Evolutionary conservation across 2,329 filamentous ascomycete genomes (phyloP), one percentile per base, ranked within the genome.

Genomic region (Penicillium sp.): DNA sequence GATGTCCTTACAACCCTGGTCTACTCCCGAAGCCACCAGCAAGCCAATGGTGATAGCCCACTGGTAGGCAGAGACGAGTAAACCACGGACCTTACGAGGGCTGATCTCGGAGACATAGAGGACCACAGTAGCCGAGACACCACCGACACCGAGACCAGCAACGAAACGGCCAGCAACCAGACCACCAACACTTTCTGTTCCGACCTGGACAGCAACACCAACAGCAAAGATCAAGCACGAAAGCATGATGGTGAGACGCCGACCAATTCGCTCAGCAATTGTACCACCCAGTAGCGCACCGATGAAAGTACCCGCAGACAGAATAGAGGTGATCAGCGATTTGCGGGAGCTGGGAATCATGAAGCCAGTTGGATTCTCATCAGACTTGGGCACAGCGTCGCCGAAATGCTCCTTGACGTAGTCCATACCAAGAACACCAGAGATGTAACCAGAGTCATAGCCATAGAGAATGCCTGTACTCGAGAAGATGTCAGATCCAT

Each of bases 31-130:
- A 18, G 86, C 86, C 48, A 91, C 71, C 62, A 91, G 74, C 55
- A 93, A 73, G 70, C 87, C 88, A 53, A 90, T 78, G 48, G 86
- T 90, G 67, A 90, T 84, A 66, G 83, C 88, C 76, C 89, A 90
- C 65, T 90, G 86, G 73, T 90, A 90, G 5, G 84, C 85, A 1
- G 84, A 81, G 12, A 91, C 86, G 45, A 90, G 78, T 46, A 85
- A 82, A 61, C 86, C 86, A 62, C 87, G 82, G 55, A 91, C 84
- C 66, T 85, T 86, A 65, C 78, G 80, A 51, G 85, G 84, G 43
- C 68, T 66, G 64, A 90, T 88, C 71, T 90, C 87, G 41, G 84
- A 88, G 86, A 93, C 91, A 79, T 91, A 90, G 51, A 89, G 75
- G 63, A 90, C 87, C 67, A 90, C 82, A 59, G 88, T 83, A 60